Conservation (phyloP, 1,284 basidiomycete species). For the Somion occarium region DNA sequence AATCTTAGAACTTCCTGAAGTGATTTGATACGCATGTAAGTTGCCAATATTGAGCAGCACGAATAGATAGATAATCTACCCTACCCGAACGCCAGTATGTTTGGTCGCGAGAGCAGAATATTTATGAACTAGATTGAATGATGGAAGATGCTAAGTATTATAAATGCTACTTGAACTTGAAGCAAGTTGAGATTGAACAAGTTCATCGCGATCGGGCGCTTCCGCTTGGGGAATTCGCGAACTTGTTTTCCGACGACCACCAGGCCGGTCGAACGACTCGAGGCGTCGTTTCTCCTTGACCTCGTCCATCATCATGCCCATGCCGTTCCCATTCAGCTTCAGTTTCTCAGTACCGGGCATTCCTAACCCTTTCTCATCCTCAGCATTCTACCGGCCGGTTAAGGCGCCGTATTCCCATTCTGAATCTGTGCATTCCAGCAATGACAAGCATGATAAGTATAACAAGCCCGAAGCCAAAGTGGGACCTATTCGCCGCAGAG, state of each 20-base stretch:
- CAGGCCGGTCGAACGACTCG: not conserved
- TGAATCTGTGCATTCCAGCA: conserved; percentile 21
- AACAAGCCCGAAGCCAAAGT: not conserved
- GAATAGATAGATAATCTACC: no score
- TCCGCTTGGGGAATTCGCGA: not conserved
- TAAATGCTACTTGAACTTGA: no score
- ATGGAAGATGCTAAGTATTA: no score
- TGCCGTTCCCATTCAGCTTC: conserved; percentile 68
- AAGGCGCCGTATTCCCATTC: conserved; percentile 10
- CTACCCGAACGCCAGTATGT: no score
- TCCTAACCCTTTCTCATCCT: conserved; percentile 54
- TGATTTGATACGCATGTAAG: no score
- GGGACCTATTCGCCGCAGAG: conserved; percentile 15
- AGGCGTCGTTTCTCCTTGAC: not conserved
- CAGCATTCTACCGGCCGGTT: conserved; percentile 16
- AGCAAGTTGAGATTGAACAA: no score
- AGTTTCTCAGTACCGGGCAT: conserved; percentile 54
- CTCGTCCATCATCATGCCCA: conserved; percentile 14
- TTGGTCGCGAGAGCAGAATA: no score
- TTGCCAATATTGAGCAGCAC: no score
- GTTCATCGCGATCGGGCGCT: not conserved
- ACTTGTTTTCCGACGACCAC: not conserved
- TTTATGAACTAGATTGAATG: no score
- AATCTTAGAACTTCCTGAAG: no score
- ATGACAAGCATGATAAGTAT: conserved; percentile 13